Percentiles rank a stretch among this genome's conserved stretches.
phyloP scores from a whole-genome alignment of 2,329 filamentous ascomycete genomes.

The Pseudocercospora fijiensis region DNA sequence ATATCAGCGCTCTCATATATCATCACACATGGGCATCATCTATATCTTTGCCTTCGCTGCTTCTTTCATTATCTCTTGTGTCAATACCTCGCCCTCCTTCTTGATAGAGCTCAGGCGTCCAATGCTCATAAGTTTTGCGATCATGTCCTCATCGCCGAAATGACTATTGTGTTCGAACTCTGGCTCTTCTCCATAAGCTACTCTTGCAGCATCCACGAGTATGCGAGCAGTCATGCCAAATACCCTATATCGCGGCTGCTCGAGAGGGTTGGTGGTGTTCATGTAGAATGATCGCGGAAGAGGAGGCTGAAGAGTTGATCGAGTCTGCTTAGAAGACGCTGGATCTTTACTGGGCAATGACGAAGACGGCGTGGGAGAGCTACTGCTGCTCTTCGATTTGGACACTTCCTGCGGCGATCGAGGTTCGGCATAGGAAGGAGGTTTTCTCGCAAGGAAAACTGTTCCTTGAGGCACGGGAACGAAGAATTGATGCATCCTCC shows the following conservation, averaged over 20 bases:
- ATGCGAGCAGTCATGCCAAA: constrained; percentile 96
- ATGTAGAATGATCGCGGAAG: constrained; percentile 34
- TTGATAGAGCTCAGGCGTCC: constrained; percentile 56
- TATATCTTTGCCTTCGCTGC: constrained; percentile 38
- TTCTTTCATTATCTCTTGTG: constrained; percentile 39
- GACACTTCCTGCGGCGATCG: constrained; percentile 19
- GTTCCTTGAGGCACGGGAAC: constrained; percentile 73
- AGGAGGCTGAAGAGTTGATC: constrained; percentile 30
- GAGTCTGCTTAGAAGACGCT: constrained; percentile 14
- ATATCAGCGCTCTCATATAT: background rate
- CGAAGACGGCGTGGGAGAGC: background rate
- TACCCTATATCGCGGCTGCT: constrained; percentile 64
- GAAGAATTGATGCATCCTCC: constrained; percentile 89
- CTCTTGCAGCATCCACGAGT: constrained; percentile 78
- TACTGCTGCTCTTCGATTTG: constrained; percentile 6
- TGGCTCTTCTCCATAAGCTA: constrained; percentile 79
- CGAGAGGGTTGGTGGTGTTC: constrained; percentile 30
- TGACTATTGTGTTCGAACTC: constrained; percentile 73
- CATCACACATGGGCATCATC: background rate
- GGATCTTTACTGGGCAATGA: constrained; percentile 9
- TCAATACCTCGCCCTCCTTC: constrained; percentile 50
- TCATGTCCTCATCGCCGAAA: constrained; percentile 67
- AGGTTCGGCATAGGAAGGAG: constrained; percentile 25
- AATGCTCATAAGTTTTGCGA: constrained; percentile 55
- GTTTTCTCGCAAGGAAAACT: constrained; percentile 47